Conservation (phyloP, 345 rosid genomes). For the Citropsis articulata region DNA sequence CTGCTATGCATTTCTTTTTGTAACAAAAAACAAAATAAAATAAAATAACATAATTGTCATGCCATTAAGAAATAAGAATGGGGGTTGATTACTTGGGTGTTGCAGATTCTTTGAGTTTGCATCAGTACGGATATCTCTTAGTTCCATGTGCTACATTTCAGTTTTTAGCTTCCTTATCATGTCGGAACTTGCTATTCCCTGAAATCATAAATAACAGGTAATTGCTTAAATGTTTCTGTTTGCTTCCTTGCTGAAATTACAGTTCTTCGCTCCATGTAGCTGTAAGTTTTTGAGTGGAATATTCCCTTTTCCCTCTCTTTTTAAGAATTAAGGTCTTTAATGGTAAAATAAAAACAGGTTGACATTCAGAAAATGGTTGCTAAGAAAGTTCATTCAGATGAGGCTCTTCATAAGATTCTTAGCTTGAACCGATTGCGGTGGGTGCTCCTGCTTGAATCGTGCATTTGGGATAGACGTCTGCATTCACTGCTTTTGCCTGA, state of each 20-base stretch:
- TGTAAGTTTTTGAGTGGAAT: neutral
- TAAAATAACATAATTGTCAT: neutral
- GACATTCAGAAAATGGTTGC: constrained; percentile 38
- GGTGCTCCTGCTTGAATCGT: constrained; percentile 80
- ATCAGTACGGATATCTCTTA: neutral
- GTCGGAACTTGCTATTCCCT: neutral
- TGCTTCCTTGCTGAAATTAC: neutral
- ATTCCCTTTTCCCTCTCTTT: neutral
- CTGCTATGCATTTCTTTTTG: neutral
- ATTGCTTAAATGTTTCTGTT: neutral
- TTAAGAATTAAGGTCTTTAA: constrained; percentile 1
- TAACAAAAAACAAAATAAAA: neutral
- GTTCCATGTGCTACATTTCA: neutral
- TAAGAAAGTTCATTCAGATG: constrained; percentile 39
- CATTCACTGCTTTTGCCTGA: constrained; percentile 55
- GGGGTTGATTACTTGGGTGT: neutral
- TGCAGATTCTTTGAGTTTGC: neutral
- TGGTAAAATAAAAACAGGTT: constrained; percentile 34
- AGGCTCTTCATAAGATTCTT: constrained; percentile 47
- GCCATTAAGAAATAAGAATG: neutral
- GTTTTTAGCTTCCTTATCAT: neutral
- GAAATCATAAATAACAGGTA: neutral
- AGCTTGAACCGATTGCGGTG: constrained; percentile 60
- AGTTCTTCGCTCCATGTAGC: neutral
- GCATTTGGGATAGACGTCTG: constrained; percentile 73